Percentiles rank a stretch among this genome's conserved stretches.
These are phyloP conservation scores for Neopestalotiopsis sp. DNA, from an alignment of 2,329 filamentous ascomycete genomes.

Conservation along the genomic window DNA sequence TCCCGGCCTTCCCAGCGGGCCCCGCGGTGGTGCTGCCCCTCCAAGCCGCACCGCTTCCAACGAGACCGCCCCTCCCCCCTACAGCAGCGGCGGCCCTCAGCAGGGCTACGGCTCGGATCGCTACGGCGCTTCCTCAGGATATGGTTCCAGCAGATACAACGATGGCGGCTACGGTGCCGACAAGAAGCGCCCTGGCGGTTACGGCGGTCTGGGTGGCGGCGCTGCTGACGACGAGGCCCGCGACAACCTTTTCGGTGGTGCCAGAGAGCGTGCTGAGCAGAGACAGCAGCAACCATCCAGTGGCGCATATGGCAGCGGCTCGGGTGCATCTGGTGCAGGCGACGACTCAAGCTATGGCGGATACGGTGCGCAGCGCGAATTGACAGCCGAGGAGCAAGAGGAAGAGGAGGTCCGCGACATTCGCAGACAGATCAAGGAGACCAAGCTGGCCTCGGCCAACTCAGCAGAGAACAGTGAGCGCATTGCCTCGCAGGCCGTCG, in stretches of 20 bases:
- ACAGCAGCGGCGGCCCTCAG: slow-evolving; percentile 34
- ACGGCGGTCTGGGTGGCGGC: slow-evolving; percentile 61
- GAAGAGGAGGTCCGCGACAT: slow-evolving; percentile 72
- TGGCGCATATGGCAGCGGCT: slow-evolving; percentile 21
- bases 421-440: slow-evolving; percentile 74
- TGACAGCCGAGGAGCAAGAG: slow-evolving; percentile 83
- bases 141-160: slow-evolving; percentile 60
- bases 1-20: slow-evolving; percentile 37
- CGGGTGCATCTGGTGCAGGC: slow-evolving; percentile 24
- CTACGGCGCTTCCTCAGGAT: slow-evolving; percentile 56
- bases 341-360: slow-evolving; percentile 47
- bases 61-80: slow-evolving; percentile 38
- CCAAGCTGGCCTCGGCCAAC: slow-evolving; percentile 72
- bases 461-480: slow-evolving; percentile 70
- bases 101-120: slow-evolving; percentile 58
- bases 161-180: slow-evolving; percentile 35
- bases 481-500: slow-evolving; percentile 70
- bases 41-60: slow-evolving; percentile 29
- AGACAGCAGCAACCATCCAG: slow-evolving; percentile 21
- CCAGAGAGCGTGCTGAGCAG: slow-evolving; percentile 31
- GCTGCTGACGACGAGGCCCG: slow-evolving; percentile 55
- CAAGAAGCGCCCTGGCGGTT: slow-evolving; percentile 56
- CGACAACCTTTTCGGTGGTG: slow-evolving; percentile 63
- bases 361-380: slow-evolving; percentile 73
- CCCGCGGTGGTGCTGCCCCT: slow-evolving; percentile 33